phyloP scores from a whole-genome alignment of 2,329 filamentous ascomycete genomes.

The Aspergillus amoenus region DNA sequence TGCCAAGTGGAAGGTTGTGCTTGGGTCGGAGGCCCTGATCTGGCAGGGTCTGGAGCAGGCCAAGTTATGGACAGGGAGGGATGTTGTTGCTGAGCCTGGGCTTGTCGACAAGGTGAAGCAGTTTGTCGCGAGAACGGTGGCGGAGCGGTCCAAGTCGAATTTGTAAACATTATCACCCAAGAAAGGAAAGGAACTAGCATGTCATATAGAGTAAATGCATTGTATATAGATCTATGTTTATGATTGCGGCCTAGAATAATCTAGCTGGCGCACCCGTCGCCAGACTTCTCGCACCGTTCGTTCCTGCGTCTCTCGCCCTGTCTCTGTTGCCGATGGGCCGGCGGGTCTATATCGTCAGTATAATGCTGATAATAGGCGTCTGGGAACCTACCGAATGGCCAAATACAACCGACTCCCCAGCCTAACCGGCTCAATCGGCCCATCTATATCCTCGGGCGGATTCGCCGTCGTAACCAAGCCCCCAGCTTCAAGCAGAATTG shows the following conservation, averaged over 20 bases:
- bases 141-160: constrained; percentile 37
- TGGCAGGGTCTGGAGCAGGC: constrained; percentile 73
- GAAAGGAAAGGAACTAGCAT: neutral
- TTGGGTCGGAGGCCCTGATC: constrained; percentile 75
- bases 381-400: constrained; percentile 62
- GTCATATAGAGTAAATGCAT: constrained; percentile 11
- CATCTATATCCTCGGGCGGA: constrained; percentile 59
- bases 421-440: constrained; percentile 57
- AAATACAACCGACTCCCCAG: constrained; percentile 70
- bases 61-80: constrained; percentile 62
- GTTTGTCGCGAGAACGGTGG: constrained; percentile 49
- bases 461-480: constrained; percentile 73
- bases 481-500: constrained; percentile 70
- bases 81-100: constrained; percentile 56
- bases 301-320: constrained; percentile 66
- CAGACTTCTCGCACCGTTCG: constrained; percentile 71
- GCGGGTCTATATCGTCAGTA: constrained; percentile 53
- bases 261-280: constrained; percentile 64
- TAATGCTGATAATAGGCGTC: too few relatives aligned
- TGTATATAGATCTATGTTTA: constrained; percentile 3
- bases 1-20: constrained; percentile 69
- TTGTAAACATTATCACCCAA: constrained; percentile 14
- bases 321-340: constrained; percentile 60
- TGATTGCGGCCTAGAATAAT: constrained; percentile 57
- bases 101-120: constrained; percentile 58